These are phyloP conservation scores for Fomitopsis palustris DNA, from an alignment of 1,284 basidiomycete species.

Conservation along the genomic window DNA sequence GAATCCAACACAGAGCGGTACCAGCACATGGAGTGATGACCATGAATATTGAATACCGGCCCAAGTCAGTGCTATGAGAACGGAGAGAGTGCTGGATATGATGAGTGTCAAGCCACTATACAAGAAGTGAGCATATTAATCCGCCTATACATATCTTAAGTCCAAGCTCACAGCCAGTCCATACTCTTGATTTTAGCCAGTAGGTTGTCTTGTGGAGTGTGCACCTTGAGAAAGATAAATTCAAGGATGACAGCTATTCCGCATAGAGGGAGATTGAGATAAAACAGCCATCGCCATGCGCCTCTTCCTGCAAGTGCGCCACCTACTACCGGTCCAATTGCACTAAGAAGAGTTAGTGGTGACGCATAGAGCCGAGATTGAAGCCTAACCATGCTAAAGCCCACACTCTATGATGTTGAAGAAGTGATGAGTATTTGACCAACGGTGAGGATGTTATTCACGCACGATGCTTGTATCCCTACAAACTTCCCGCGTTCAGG, in stretches of 20 bases:
- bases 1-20: slow-evolving; percentile 39
- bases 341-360: background rate
- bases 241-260: slow-evolving; percentile 14
- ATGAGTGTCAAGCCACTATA: slow-evolving; percentile 38
- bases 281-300: slow-evolving; percentile 23
- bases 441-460: background rate
- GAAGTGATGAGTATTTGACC: too few relatives aligned
- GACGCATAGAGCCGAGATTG: too few relatives aligned
- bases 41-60: slow-evolving; percentile 38
- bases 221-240: slow-evolving; percentile 14
- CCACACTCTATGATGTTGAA: too few relatives aligned
- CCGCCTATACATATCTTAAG: background rate
- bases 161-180: slow-evolving; percentile 34
- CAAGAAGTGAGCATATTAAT: too few relatives aligned
- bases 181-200: slow-evolving; percentile 26
- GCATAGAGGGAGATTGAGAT: slow-evolving; percentile 18
- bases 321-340: slow-evolving; percentile 3
- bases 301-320: slow-evolving; percentile 12
- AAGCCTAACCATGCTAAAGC: too few relatives aligned
- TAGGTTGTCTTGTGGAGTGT: slow-evolving; percentile 24
- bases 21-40: slow-evolving; percentile 37
- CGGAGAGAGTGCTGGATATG: slow-evolving; percentile 28
- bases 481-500: background rate
- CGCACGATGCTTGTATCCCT: slow-evolving; percentile 11
- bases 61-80: slow-evolving; percentile 37